Base-by-base conservation (phyloP, 2,329 filamentous ascomycete genomes). In the Aureobasidium vineae region DNA sequence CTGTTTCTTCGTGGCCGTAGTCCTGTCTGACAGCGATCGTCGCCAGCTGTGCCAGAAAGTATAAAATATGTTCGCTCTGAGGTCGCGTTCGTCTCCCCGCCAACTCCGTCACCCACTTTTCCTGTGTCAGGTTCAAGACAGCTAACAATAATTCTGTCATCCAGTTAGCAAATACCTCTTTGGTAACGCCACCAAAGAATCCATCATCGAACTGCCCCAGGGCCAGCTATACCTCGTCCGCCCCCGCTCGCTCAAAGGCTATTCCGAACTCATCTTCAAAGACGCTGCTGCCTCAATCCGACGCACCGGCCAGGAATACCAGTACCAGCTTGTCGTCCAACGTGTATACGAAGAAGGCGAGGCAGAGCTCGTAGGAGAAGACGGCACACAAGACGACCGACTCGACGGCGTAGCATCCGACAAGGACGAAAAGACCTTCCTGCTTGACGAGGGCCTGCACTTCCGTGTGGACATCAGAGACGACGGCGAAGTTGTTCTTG, bases 291-390 rank as follows among this genome's bases (percentile, higher is more conserved):
- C 94, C 63, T 92, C 90, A 70, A 96, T 99, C 74, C 90, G 96
- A 70, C 88, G 91, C 70, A 98, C 95, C 19, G 93, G 91, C 23
- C 93, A 97, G 77, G 92, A 98, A 64, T 97, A 91, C 74, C 93
- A 99, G 74, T 99, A 98, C 77, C 95, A 99, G 77, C 90, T 99
- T 15, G 94, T 98, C 47, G 86, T 98, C 49, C 95, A 99, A 77
- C 87, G 95, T 68, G 94, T 94, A 67, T 99, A 96, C 82, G 95
- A 99, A 75, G 95, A 99, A 79, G 95, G 95, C 66, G 95, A 99
- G 75, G 94, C 93, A 69, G 94, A 98, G 74, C 84, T 95, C 26
- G 81, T 97, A 49, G 92, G 89, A 52, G 94, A 97, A 72, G 94
- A 97, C 75, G 91, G 93, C 73, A 91, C 94, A 69, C 90, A 96